Conservation (phyloP, 345 rosid genomes). For the Hypericum perforatum region DNA sequence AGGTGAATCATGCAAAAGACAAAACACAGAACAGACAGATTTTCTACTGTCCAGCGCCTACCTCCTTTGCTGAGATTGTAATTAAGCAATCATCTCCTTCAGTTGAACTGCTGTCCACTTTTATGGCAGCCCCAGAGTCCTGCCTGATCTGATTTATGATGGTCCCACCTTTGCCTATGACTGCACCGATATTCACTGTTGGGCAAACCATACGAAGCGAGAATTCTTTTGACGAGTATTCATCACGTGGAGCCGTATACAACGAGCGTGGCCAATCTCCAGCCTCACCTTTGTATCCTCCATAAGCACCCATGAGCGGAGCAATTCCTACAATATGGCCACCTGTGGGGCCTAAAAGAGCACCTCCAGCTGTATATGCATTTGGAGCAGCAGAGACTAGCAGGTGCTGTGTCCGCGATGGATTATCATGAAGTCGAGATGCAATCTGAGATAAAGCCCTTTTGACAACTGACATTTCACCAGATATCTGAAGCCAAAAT, state of each 20-base stretch:
- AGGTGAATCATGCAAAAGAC: too few species aligned
- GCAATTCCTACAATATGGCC: too few species aligned
- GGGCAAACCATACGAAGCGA: constrained; percentile 46
- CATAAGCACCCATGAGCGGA: not conserved
- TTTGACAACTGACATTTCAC: constrained; percentile 35
- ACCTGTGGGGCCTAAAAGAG: too few species aligned
- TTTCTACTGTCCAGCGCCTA: constrained; percentile 6
- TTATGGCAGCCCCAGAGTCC: constrained; percentile 48
- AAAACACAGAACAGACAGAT: too few species aligned
- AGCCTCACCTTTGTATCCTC: constrained; percentile 20
- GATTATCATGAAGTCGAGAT: constrained; percentile 43
- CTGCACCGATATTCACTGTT: constrained; percentile 46
- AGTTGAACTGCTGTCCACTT: constrained; percentile 38
- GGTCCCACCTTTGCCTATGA: constrained; percentile 55
- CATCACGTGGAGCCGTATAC: constrained; percentile 26
- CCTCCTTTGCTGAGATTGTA: constrained; percentile 45
- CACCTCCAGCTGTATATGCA: constrained; percentile 21
- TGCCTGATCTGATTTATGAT: constrained; percentile 38
- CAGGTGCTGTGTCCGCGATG: constrained; percentile 36
- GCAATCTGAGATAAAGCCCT: constrained; percentile 50
- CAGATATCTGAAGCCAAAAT: constrained; percentile 47
- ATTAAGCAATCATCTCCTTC: constrained; percentile 44
- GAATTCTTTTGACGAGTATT: constrained; percentile 44
- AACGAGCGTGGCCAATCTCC: constrained; percentile 27
- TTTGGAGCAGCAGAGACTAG: constrained; percentile 21